phyloP scores from a whole-genome alignment of 148 eudicot species.

The Camellia lanceoleosa region DNA sequence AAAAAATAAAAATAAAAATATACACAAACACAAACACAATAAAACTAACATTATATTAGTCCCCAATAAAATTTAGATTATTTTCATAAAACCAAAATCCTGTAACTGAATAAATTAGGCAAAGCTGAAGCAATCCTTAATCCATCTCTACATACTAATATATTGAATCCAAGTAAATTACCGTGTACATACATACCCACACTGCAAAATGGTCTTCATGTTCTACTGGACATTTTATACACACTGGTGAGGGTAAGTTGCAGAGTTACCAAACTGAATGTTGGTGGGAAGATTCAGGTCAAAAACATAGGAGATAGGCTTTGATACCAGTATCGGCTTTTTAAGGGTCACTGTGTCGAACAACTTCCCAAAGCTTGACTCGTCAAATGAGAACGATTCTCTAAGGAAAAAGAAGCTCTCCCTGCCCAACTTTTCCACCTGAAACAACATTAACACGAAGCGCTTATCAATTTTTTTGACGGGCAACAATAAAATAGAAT shows the following conservation, averaged over 20 bases:
- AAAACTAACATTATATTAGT: not conserved
- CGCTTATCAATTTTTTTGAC: not conserved
- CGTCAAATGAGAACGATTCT: conserved; percentile 70
- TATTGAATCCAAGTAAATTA: not conserved
- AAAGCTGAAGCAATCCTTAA: not conserved
- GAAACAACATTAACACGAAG: conserved; percentile 22
- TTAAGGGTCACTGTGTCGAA: conserved; percentile 42
- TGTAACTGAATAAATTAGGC: not conserved
- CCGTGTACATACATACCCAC: not conserved
- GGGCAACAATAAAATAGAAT: too few relatives aligned
- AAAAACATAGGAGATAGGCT: conserved; percentile 70
- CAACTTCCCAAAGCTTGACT: conserved; percentile 62
- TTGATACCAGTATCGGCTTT: conserved; percentile 47
- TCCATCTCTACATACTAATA: too few relatives aligned
- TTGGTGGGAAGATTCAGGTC: conserved; percentile 48
- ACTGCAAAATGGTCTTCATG: not conserved
- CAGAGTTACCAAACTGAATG: conserved; percentile 35
- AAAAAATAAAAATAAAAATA: too few relatives aligned
- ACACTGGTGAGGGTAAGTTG: conserved; percentile 21
- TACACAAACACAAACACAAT: not conserved
- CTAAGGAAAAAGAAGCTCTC: conserved; percentile 73
- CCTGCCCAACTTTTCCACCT: conserved; percentile 79
- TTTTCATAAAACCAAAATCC: not conserved
- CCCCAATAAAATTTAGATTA: not conserved
- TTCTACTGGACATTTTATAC: not conserved